Evolutionary conservation across 1,284 basidiomycete genomes (phyloP).

Genomic region (Cutaneotrichosporon curvatum): DNA sequence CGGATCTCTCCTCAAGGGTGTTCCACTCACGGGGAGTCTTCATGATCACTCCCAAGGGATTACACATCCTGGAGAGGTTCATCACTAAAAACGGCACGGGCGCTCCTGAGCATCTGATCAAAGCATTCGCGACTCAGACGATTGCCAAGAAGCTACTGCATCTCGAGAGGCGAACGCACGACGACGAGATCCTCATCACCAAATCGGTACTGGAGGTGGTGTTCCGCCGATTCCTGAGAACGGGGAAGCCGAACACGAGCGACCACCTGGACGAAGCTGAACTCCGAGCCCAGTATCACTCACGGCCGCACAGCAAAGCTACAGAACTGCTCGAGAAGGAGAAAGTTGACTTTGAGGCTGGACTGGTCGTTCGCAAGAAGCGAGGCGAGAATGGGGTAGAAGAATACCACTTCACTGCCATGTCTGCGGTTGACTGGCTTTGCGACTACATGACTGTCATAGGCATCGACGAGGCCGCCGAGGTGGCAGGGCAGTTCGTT

Average conservation of each 20-base stretch:
- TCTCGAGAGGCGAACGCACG: constrained; percentile 80
- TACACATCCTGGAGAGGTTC: constrained; percentile 97
- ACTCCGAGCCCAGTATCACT: constrained; percentile 39
- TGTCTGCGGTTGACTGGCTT: constrained; percentile 88
- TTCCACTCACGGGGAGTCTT: constrained; percentile 99
- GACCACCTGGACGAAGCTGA: constrained; percentile 33
- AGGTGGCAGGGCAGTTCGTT: constrained; percentile 95
- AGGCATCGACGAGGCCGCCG: constrained; percentile 91
- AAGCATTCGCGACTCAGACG: constrained; percentile 84
- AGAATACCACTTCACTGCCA: constrained; percentile 78
- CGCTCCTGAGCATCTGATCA: constrained; percentile 78
- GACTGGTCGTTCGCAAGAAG: constrained; percentile 40
- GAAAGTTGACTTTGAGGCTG: constrained; percentile 48
- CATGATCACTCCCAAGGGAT: constrained; percentile 90
- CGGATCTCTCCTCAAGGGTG: constrained; percentile 73
- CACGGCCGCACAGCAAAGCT: constrained; percentile 32
- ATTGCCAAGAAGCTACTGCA: constrained; percentile 98
- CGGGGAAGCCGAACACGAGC: constrained; percentile 76
- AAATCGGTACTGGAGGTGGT: constrained; percentile 88
- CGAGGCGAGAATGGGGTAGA: constrained; percentile 5
- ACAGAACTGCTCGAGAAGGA: constrained; percentile 21
- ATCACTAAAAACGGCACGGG: constrained; percentile 97
- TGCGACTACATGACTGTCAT: constrained; percentile 96
- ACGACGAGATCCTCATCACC: constrained; percentile 97
- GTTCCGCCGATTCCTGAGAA: constrained; percentile 79